phyloP scores from a whole-genome alignment of 1,284 basidiomycete species.

The Naganishia albida region DNA sequence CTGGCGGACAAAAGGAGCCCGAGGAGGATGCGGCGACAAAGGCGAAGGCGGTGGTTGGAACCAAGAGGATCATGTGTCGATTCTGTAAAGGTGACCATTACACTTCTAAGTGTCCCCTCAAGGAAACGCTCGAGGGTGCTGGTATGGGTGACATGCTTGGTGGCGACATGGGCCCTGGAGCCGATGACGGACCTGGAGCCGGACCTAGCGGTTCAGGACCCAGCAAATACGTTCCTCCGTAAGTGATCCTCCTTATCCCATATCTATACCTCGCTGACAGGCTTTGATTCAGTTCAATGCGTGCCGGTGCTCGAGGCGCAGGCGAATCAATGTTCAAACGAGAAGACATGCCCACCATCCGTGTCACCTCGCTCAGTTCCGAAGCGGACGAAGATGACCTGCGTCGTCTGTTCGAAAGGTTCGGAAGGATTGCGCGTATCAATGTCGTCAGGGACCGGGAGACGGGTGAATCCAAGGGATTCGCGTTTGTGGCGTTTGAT shows the following conservation, averaged over 20 bases:
- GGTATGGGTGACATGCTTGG: slow-evolving; percentile 55
- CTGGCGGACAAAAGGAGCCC: slow-evolving; percentile 74
- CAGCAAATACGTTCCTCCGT: slow-evolving; percentile 89
- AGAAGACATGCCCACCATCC: slow-evolving; percentile 93
- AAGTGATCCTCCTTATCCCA: slow-evolving; percentile 35
- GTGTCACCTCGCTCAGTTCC: slow-evolving; percentile 95
- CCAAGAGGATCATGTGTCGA: slow-evolving; percentile 87
- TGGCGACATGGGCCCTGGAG: slow-evolving; percentile 37
- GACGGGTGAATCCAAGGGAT: slow-evolving; percentile 92
- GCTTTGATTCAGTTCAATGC: slow-evolving; percentile 63
- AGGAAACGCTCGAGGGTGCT: slow-evolving; percentile 68
- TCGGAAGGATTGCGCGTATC: slow-evolving; percentile 82
- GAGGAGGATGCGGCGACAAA: slow-evolving; percentile 71
- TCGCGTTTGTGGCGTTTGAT: slow-evolving; percentile 83
- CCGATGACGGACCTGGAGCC: slow-evolving; percentile 38
- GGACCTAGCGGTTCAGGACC: slow-evolving; percentile 49
- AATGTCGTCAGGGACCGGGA: slow-evolving; percentile 95
- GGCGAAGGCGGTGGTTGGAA: slow-evolving; percentile 68
- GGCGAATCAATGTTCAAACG: slow-evolving; percentile 83
- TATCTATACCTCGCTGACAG: not conserved
- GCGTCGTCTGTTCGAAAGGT: slow-evolving; percentile 77
- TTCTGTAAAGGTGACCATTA: slow-evolving; percentile 97
- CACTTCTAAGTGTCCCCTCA: slow-evolving; percentile 98
- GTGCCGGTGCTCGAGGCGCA: slow-evolving; percentile 65
- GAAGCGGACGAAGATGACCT: slow-evolving; percentile 95